Conservation (phyloP, 371 early-diverging fungal species). For the Lichtheimia ramosa region DNA sequence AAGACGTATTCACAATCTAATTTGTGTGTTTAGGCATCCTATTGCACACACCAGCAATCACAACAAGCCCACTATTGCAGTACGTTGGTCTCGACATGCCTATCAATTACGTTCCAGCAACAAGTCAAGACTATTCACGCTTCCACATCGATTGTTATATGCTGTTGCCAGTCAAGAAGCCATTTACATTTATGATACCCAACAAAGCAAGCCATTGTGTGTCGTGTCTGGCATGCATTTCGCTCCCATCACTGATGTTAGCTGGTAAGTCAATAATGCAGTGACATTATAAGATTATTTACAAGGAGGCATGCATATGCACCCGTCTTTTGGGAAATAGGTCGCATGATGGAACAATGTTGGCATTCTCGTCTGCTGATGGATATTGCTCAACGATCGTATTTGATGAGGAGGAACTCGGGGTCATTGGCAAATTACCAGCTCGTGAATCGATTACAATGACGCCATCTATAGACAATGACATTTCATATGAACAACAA, state of each 20-base stretch:
- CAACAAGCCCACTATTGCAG: slow-evolving; percentile 78
- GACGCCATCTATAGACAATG: neutral
- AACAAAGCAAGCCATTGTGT: slow-evolving; percentile 70
- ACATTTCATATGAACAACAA: neutral
- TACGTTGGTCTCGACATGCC: slow-evolving; percentile 71
- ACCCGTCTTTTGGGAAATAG: slow-evolving; percentile 23
- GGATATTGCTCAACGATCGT: slow-evolving; percentile 88
- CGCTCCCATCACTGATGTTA: slow-evolving; percentile 85
- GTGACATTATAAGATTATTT: neutral
- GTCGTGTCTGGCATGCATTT: slow-evolving; percentile 84
- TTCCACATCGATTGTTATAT: slow-evolving; percentile 80
- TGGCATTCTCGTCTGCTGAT: slow-evolving; percentile 83
- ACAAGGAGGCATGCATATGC: too few species aligned
- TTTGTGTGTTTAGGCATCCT: slow-evolving; percentile 52
- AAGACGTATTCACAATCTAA: neutral
- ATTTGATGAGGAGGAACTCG: slow-evolving; percentile 68
- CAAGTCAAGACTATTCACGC: slow-evolving; percentile 34
- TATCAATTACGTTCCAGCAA: slow-evolving; percentile 42
- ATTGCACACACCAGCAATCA: slow-evolving; percentile 69
- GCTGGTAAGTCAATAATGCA: slow-evolving; percentile 60
- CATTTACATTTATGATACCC: slow-evolving; percentile 87
- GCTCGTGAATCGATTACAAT: slow-evolving; percentile 2
- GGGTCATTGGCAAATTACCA: slow-evolving; percentile 28
- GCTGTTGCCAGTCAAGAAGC: slow-evolving; percentile 87
- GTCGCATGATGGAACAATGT: slow-evolving; percentile 72